Evolutionary conservation across 192 early-diverging fungal species (phyloP), one percentile per base, ranked within the genome.

Genomic region (Podila epigama): DNA sequence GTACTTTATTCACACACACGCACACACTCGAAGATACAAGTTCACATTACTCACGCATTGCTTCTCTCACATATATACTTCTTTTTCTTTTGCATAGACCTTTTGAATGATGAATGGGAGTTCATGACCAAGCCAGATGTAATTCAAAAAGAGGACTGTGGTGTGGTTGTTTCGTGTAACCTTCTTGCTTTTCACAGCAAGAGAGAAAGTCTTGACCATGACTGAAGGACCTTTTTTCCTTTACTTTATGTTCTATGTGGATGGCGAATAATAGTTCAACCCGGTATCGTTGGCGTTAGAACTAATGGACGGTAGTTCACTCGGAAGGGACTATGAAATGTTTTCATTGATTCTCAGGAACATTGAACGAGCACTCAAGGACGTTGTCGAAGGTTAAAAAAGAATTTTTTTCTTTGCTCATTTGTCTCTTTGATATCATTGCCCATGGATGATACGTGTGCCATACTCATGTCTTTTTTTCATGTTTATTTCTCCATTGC

Each of bases 241-340:
- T n/a, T n/a, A n/a, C n/a, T n/a, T n/a, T n/a, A n/a, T n/a, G n/a
- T n/a, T n/a, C n/a, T n/a, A n/a, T n/a, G n/a, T n/a, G n/a, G n/a
- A n/a, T n/a, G n/a, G n/a, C n/a, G n/a, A n/a, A n/a, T n/a, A n/a
- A n/a, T 55, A 83, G 85, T 92, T 92, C 69, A 91, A 94, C 79
- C 91, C 91, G 12, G 91, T 94, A 5, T 81, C 86, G 13, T 73
- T 94, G 53, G 88, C 92, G 22, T 56, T 94, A 40, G 85, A 87
- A 41, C 80, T 94, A 68, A 90, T 92, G 87, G 92, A 94, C 67
- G 84, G 84, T 37, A 92, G 90, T 70, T 91, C 91, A 13, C 82
- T 86, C 28, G 83, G 83, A 16, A 81, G 84, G 40, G 90, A 89
- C 79, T 90, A 90, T 69, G 83, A 86, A 18, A 86, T 85, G 64